Conservation (phyloP, 2,329 filamentous ascomycete species). For the Myriosclerotinia scirpicola region DNA sequence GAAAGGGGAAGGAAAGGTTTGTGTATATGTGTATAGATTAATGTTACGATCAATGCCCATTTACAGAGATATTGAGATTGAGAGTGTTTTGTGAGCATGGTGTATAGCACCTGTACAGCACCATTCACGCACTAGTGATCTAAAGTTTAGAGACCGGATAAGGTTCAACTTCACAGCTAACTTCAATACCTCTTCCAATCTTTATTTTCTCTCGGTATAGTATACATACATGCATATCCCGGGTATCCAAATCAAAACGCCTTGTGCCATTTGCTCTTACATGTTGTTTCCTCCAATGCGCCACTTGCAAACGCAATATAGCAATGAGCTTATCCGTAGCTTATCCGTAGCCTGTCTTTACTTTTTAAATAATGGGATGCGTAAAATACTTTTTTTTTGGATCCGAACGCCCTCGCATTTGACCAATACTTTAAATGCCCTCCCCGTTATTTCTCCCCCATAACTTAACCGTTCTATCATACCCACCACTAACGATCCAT, state of each 20-base stretch:
- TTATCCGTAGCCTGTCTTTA: conserved; percentile 1
- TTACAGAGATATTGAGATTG: too few relatives aligned
- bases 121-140: too few relatives aligned
- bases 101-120: too few relatives aligned
- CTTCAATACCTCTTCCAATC: neutral
- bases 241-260: conserved; percentile 19
- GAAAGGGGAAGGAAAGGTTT: neutral
- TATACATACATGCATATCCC: conserved; percentile 7
- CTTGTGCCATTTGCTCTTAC: neutral
- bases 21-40: too few relatives aligned
- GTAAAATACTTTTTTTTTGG: neutral
- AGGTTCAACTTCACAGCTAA: too few relatives aligned
- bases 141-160: too few relatives aligned
- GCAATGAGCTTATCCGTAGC: neutral
- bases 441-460: conserved; percentile 85
- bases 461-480: conserved; percentile 92
- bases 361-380: neutral
- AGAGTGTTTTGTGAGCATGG: too few relatives aligned
- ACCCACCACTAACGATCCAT: conserved; percentile 93
- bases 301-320: neutral
- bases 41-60: too few relatives aligned
- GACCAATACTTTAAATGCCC: conserved; percentile 43
- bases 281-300: neutral
- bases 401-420: neutral
- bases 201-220: conserved; percentile 14